Evolutionary conservation across 768 basidiomycete species (phyloP), one percentile per base, ranked within the genome.

Genomic region (Lactarius sanguifluus): DNA sequence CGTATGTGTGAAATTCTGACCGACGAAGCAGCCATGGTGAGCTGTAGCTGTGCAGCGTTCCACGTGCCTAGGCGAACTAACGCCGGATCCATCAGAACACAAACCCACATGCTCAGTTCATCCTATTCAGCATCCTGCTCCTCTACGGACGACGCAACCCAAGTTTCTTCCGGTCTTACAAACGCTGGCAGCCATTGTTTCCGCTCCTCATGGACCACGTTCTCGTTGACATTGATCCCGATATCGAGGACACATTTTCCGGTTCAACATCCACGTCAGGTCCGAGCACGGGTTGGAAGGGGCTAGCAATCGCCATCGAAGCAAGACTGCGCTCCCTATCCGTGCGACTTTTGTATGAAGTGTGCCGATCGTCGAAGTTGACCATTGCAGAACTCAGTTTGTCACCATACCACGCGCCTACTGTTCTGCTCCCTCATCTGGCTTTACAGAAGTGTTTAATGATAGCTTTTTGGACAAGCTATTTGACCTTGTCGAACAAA

Each of bases 401-500:
- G 90, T 80, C 57, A 23, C 55, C 38, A 50, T 34, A 38, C 38
- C 25, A 25, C 13, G 25, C 5, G 41, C 55, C 20, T 23, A 54
- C 20, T 20, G 6, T 40, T 41, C 50, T 52, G 32, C n/a, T 40
- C 45, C 57, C n/a, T 43, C 56, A 38, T 32, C 30, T 47, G 20
- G 52, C 70, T 6, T 54, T 47, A 5, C 71, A 96, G 94, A 82
- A 47, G 81, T 90, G 57, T 98, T 97, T 73, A 82, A 85, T 69
- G 91, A 96, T 69, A 59, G 79, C 0, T 97, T 98, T 75, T 88
- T 99, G 57, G 92, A 95, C 67, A 85, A 89, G 72, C 77, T 99
- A 56, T 96, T 97, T 71, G 91, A 96, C 60, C 84, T 98, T 52
- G 93, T 99, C 45, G 97, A 99, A 75, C 87, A 91, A 71, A 98